phyloP scores from a whole-genome alignment of 495 filamentous ascomycete species.

The Diplogelasinospora grovesii region DNA sequence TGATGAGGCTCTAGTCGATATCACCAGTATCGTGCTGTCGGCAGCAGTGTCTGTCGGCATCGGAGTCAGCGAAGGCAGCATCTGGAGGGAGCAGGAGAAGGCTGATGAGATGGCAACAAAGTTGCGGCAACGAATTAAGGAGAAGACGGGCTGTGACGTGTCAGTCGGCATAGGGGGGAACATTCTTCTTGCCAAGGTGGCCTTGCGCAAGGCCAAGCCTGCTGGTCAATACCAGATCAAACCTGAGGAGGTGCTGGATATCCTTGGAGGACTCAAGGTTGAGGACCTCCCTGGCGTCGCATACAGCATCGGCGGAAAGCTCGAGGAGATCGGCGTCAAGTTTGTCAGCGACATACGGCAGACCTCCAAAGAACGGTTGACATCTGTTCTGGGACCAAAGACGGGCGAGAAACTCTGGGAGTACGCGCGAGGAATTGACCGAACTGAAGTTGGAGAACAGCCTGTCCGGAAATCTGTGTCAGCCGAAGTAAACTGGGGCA shows the following conservation, averaged over 20 bases:
- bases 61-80: constrained; percentile 62
- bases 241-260: constrained; percentile 67
- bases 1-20: constrained; percentile 84
- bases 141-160: constrained; percentile 73
- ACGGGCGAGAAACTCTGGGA: constrained; percentile 90
- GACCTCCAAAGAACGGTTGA: constrained; percentile 64
- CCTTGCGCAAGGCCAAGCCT: constrained; percentile 86
- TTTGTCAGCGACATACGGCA: constrained; percentile 75
- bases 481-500: constrained; percentile 96
- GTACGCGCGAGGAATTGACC: constrained; percentile 84
- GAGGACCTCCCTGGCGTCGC: constrained; percentile 84
- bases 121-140: constrained; percentile 62
- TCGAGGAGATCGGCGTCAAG: constrained; percentile 81
- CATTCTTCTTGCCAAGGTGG: constrained; percentile 83
- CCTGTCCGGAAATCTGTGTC: constrained; percentile 80
- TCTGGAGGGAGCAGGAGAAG: constrained; percentile 75
- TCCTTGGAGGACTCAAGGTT: constrained; percentile 68
- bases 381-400: constrained; percentile 73
- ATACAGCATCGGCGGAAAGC: constrained; percentile 70
- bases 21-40: constrained; percentile 59
- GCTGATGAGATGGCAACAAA: constrained; percentile 64
- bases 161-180: constrained; percentile 94
- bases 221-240: constrained; percentile 86
- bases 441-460: constrained; percentile 78
- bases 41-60: constrained; percentile 61